Conservation (phyloP, 78 protist species). For the Dictyostelium intermedium region DNA sequence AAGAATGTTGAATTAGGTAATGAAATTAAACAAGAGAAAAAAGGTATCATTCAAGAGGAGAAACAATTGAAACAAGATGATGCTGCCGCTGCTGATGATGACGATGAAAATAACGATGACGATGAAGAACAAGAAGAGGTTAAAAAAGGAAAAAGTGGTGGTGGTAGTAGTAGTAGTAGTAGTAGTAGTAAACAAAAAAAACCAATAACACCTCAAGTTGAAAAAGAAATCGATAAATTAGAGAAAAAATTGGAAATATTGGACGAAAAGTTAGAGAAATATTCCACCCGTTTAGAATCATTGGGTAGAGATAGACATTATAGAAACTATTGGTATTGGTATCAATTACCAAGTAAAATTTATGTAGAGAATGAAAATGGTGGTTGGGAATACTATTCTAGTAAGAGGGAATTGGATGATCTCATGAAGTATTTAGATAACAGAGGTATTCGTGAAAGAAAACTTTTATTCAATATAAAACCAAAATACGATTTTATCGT, state of each 20-base stretch:
- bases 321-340: slow-evolving; percentile 75
- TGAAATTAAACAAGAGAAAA: slow-evolving; percentile 60
- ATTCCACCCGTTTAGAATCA: slow-evolving; percentile 32
- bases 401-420: slow-evolving; percentile 55
- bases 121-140: background rate
- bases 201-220: background rate
- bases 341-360: slow-evolving; percentile 46
- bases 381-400: slow-evolving; percentile 43
- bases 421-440: slow-evolving; percentile 32
- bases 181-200: background rate
- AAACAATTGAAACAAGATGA: slow-evolving; percentile 44
- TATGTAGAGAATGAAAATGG: slow-evolving; percentile 29
- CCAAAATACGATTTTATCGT: slow-evolving; percentile 27
- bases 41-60: slow-evolving; percentile 21
- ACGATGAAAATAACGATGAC: background rate
- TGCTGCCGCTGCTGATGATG: background rate
- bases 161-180: too few relatives aligned
- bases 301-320: slow-evolving; percentile 48
- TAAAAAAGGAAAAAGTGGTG: background rate
- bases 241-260: slow-evolving; percentile 24
- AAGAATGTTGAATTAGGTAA: slow-evolving; percentile 19
- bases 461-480: slow-evolving; percentile 12
- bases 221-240: slow-evolving; percentile 25
- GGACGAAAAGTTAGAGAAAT: slow-evolving; percentile 38
- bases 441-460: slow-evolving; percentile 58